Evolutionary conservation across 2,329 filamentous ascomycete species (phyloP).

Genomic region (Hortaea sp.): DNA sequence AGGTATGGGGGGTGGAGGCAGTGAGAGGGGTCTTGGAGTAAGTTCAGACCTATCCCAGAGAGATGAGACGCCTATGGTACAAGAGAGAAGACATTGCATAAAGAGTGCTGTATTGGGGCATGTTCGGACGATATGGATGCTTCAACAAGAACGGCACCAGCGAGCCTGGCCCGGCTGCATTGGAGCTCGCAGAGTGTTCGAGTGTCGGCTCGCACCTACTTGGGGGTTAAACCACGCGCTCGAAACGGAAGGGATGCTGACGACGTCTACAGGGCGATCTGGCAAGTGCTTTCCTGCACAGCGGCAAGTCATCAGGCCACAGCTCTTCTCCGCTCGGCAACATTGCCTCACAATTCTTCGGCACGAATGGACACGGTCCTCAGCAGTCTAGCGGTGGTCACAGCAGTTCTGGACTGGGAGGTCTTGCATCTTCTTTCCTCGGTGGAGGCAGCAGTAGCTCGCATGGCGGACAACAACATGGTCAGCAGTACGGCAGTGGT

Average conservation of each 20-base stretch:
- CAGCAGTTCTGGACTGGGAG: conserved; percentile 16
- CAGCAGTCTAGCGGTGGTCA: conserved; percentile 7
- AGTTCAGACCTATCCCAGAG: conserved; percentile 3
- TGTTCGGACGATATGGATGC: too few relatives aligned
- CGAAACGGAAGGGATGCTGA: too few relatives aligned
- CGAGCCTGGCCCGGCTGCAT: too few relatives aligned
- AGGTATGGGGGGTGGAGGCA: conserved; percentile 18
- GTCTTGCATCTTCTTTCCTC: conserved; percentile 22
- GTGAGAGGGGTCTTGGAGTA: conserved; percentile 23
- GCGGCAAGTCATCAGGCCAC: conserved; percentile 16
- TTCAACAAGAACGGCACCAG: too few relatives aligned
- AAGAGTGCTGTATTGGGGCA: too few relatives aligned
- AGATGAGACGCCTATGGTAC: not conserved
- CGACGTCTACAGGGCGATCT: conserved; percentile 9
- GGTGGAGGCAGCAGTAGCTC: conserved; percentile 15
- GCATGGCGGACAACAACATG: conserved; percentile 5
- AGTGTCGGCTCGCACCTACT: too few relatives aligned
- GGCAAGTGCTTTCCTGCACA: conserved; percentile 18
- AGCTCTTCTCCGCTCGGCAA: conserved; percentile 13
- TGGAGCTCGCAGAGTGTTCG: too few relatives aligned
- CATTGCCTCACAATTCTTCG: conserved; percentile 16
- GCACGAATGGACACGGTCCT: conserved; percentile 8
- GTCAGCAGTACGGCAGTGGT: conserved; percentile 2
- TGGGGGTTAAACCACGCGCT: too few relatives aligned
- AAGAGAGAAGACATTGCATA: too few relatives aligned